Percentiles rank a stretch among this genome's conserved stretches.
Evolutionary conservation across 495 filamentous ascomycete genomes (phyloP).

Genomic region (Penicillium antarcticum): DNA sequence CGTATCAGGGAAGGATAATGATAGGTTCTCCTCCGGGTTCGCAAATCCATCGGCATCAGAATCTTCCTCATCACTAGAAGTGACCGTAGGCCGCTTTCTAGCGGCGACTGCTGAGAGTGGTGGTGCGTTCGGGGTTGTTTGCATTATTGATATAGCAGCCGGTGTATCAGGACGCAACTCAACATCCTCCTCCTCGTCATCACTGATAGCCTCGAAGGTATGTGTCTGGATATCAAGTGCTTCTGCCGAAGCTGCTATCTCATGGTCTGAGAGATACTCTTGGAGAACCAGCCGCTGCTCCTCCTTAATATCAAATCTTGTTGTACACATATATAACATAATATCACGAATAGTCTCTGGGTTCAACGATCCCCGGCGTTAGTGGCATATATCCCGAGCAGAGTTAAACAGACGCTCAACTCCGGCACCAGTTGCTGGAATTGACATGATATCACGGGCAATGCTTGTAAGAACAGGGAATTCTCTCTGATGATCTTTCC

Average conservation of each 20-base stretch:
- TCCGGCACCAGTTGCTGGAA: slow-evolving; percentile 1
- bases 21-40: neutral
- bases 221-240: neutral
- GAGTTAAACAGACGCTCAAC: slow-evolving; percentile 4
- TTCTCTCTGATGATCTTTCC: neutral
- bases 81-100: neutral
- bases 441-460: neutral
- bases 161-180: neutral
- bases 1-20: neutral
- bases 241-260: neutral
- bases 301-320: neutral
- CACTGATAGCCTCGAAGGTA: neutral
- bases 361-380: neutral
- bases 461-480: neutral
- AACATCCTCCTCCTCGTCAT: neutral
- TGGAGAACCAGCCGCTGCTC: neutral
- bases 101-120: neutral
- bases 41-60: neutral
- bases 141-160: neutral
- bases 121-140: neutral
- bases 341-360: neutral
- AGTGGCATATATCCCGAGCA: slow-evolving; percentile 3
- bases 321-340: slow-evolving; percentile 5
- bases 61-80: neutral
- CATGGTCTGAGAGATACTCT: neutral